These are phyloP conservation scores for Geranium brycei DNA, from an alignment of 345 rosid species.

Conservation along the genomic window DNA sequence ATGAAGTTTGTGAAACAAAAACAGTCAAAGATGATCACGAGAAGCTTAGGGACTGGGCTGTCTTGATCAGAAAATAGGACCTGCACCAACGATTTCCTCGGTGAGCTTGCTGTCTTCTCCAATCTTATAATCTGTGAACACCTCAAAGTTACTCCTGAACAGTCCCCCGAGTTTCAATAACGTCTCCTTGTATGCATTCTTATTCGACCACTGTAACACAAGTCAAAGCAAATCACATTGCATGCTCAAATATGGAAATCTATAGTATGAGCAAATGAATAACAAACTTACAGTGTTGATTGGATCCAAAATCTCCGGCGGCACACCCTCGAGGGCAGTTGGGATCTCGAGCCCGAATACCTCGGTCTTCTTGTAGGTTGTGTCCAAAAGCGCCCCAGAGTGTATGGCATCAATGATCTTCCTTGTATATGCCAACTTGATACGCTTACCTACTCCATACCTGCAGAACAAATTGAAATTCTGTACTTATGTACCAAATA, in stretches of 20 bases:
- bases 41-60: too few species aligned
- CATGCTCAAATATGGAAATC: not conserved
- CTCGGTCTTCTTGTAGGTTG: constrained; percentile 53
- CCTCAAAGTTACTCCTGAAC: constrained; percentile 69
- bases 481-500: too few species aligned
- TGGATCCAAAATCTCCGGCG: constrained; percentile 75
- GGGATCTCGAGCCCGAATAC: constrained; percentile 85
- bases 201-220: constrained; percentile 60
- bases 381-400: constrained; percentile 58
- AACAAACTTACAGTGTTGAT: constrained; percentile 47
- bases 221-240: not conserved
- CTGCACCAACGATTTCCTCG: constrained; percentile 72
- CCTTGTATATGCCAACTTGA: constrained; percentile 72
- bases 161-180: constrained; percentile 73
- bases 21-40: too few species aligned
- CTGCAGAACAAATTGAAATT: constrained; percentile 21
- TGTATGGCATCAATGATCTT: constrained; percentile 88
- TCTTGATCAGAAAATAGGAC: constrained; percentile 41
- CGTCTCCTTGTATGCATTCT: constrained; percentile 60
- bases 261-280: not conserved
- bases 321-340: constrained; percentile 59
- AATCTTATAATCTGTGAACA: constrained; percentile 61
- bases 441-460: constrained; percentile 70
- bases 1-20: too few species aligned
- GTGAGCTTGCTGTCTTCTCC: constrained; percentile 69